phyloP scores from a whole-genome alignment of 1,284 basidiomycete genomes.

The Inonotus hispidus region DNA sequence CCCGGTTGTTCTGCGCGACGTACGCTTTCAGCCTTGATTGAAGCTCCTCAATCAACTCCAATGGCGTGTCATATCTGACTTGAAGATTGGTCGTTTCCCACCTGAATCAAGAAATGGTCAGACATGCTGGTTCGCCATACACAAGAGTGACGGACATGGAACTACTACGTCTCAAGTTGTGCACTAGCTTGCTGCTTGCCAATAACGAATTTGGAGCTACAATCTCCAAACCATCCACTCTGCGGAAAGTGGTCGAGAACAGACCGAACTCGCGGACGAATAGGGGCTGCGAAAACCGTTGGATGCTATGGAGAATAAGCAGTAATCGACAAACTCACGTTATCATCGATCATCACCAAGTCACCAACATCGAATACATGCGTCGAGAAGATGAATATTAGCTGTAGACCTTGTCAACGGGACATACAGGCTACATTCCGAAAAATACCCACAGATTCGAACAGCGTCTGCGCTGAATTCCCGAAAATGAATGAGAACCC shows the following conservation, averaged over 20 bases:
- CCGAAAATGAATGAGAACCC: constrained; percentile 82
- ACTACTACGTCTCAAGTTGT: constrained; percentile 69
- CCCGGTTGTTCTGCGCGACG: constrained; percentile 62
- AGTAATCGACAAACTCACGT: constrained; percentile 32
- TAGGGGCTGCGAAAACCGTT: constrained; percentile 34
- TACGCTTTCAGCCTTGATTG: constrained; percentile 54
- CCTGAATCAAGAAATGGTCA: constrained; percentile 33
- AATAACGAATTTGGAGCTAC: constrained; percentile 79
- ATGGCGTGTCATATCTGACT: constrained; percentile 60
- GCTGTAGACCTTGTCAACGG: constrained; percentile 30
- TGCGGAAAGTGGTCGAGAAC: constrained; percentile 75
- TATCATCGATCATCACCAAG: constrained; percentile 72
- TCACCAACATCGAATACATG: constrained; percentile 79
- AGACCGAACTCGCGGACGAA: constrained; percentile 76
- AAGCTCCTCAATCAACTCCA: constrained; percentile 67
- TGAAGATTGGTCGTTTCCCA: constrained; percentile 71
- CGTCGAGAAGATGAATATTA: constrained; percentile 82
- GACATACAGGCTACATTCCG: not conserved
- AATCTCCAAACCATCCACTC: constrained; percentile 76
- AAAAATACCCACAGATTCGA: constrained; percentile 57
- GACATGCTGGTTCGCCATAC: not conserved
- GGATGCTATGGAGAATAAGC: not conserved
- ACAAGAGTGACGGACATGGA: constrained; percentile 51
- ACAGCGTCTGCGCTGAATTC: constrained; percentile 76
- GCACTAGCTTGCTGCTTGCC: constrained; percentile 68